Percentiles rank a stretch among this genome's conserved stretches.
These are phyloP conservation scores for Poa annua DNA, from an alignment of 176 grass and related monocot genomes.

Conservation along the genomic window DNA sequence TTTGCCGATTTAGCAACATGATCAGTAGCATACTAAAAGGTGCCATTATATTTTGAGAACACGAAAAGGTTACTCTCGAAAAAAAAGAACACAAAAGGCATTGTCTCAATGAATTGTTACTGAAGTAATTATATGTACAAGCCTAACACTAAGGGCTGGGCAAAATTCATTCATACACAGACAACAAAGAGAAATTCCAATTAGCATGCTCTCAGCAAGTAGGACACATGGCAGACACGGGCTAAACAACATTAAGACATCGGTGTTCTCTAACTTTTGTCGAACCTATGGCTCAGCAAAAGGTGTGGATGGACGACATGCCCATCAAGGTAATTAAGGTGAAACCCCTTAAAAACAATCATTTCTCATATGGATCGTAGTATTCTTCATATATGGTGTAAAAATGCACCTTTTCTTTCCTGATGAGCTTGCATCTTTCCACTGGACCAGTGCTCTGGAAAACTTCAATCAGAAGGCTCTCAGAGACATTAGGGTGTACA, in stretches of 20 bases:
- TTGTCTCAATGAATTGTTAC: not conserved
- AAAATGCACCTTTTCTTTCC: slow-evolving; percentile 79
- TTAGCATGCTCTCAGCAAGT: not conserved
- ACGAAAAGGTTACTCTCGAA: not conserved
- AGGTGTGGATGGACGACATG: slow-evolving; percentile 10
- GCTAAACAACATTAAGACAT: slow-evolving; percentile 32
- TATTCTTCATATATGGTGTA: slow-evolving; percentile 17
- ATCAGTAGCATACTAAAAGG: slow-evolving; percentile 4
- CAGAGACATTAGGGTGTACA: slow-evolving; percentile 71
- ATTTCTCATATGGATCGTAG: not conserved
- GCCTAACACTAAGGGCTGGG: not conserved
- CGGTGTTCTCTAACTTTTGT: not conserved
- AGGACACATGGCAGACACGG: not conserved
- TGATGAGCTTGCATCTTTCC: slow-evolving; percentile 88
- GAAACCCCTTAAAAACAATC: not conserved
- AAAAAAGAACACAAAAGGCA: no score
- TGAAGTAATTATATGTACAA: not conserved
- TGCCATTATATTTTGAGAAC: not conserved
- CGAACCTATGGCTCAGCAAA: slow-evolving; percentile 3
- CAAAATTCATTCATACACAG: not conserved
- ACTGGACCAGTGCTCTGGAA: slow-evolving; percentile 73
- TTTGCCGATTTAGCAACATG: not conserved
- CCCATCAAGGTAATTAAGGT: not conserved
- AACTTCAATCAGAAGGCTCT: slow-evolving; percentile 80
- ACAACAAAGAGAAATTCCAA: not conserved